phyloP scores from a whole-genome alignment of 1,284 basidiomycete species.

The Irpex rosettiformis region DNA sequence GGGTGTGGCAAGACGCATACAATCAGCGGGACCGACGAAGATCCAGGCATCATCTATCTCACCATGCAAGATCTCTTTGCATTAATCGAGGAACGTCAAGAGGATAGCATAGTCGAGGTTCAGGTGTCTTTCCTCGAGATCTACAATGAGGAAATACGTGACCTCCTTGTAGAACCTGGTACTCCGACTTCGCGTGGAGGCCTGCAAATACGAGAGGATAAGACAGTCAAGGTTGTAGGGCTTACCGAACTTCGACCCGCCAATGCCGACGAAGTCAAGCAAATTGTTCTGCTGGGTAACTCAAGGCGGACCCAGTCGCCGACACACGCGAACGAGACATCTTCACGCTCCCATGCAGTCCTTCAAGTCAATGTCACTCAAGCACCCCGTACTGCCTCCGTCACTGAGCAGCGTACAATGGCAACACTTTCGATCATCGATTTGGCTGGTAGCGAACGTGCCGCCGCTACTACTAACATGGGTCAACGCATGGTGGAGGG shows the following conservation, averaged over 20 bases:
- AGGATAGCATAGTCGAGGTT: constrained; percentile 82
- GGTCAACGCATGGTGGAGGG: constrained; percentile 98
- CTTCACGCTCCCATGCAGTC: constrained; percentile 94
- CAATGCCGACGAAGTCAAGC: constrained; percentile 88
- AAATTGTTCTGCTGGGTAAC: constrained; percentile 88
- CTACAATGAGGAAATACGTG: constrained; percentile 98
- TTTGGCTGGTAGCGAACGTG: constrained; percentile 92
- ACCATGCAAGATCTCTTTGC: constrained; percentile 97
- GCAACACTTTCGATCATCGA: constrained; percentile 96
- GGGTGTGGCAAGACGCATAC: constrained; percentile 98
- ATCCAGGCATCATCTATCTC: constrained; percentile 92
- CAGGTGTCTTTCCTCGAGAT: constrained; percentile 94
- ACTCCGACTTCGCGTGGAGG: constrained; percentile 70
- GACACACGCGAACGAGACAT: constrained; percentile 92
- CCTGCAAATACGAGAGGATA: constrained; percentile 90
- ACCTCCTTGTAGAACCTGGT: constrained; percentile 80
- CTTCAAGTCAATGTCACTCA: constrained; percentile 91
- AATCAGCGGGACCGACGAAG: constrained; percentile 83
- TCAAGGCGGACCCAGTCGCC: constrained; percentile 85
- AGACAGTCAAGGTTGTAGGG: constrained; percentile 84
- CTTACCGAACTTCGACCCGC: constrained; percentile 77
- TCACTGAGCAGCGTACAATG: constrained; percentile 79
- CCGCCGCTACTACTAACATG: constrained; percentile 93
- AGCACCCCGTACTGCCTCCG: constrained; percentile 74
- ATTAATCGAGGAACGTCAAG: constrained; percentile 79